Evolutionary conservation across 2,329 filamentous ascomycete species (phyloP).

Genomic region (Apiospora saccharicola): DNA sequence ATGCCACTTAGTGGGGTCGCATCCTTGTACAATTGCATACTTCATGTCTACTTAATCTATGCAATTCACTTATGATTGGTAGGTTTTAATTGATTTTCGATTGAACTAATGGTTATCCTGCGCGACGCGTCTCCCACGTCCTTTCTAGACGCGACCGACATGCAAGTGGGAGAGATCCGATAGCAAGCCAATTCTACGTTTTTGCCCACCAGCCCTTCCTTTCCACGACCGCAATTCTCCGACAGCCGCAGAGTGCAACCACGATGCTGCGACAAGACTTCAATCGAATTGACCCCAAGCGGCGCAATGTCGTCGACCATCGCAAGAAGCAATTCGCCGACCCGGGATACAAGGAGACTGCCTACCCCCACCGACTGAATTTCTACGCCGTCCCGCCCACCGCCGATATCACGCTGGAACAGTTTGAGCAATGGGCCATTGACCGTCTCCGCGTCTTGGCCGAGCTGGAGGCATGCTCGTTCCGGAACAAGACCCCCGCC

Average conservation of each 20-base stretch:
- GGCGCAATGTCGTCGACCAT: slow-evolving; percentile 77
- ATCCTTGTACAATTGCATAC: background rate
- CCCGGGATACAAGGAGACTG: slow-evolving; percentile 76
- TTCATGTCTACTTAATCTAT: background rate
- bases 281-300: slow-evolving; percentile 70
- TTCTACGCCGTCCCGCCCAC: slow-evolving; percentile 91
- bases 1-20: background rate
- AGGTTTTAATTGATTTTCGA: slow-evolving; percentile 11
- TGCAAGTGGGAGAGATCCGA: background rate
- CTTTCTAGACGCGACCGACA: slow-evolving; percentile 15
- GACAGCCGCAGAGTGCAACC: slow-evolving; percentile 17
- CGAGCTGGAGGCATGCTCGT: slow-evolving; percentile 92
- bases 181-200: background rate
- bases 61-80: background rate
- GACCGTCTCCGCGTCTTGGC: slow-evolving; percentile 85
- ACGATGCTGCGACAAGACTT: slow-evolving; percentile 43
- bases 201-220: background rate
- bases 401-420: slow-evolving; percentile 91
- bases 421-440: slow-evolving; percentile 99
- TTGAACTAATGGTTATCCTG: background rate
- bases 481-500: slow-evolving; percentile 84
- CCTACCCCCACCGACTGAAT: slow-evolving; percentile 88
- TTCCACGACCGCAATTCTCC: background rate
- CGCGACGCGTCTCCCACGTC: slow-evolving; percentile 13
- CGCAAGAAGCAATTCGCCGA: slow-evolving; percentile 88